Evolutionary conservation across 495 filamentous ascomycete genomes (phyloP).

Genomic region (Recurvomyces mirabilis): DNA sequence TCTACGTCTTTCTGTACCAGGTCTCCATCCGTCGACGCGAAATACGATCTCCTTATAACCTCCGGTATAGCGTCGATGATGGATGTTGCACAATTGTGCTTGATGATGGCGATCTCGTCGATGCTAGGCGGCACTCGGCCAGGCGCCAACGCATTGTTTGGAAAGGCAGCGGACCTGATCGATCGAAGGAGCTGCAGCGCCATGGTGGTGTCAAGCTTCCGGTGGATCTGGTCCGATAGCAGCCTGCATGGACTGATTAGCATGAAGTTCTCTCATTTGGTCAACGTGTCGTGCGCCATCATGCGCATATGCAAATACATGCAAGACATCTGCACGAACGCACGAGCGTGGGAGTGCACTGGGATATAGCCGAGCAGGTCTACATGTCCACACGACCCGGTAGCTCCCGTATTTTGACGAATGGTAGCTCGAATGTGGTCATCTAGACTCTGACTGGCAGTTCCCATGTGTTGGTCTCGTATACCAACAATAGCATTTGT

Average conservation of each 20-base stretch:
- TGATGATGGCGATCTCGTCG: constrained; percentile 40
- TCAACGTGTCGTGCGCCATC: too few relatives aligned
- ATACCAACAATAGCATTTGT: too few relatives aligned
- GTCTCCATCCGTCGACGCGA: constrained; percentile 37
- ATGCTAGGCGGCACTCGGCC: constrained; percentile 28
- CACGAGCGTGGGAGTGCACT: too few relatives aligned
- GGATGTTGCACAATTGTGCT: constrained; percentile 43
- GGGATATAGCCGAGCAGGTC: too few relatives aligned
- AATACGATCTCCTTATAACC: constrained; percentile 37
- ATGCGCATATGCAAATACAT: too few relatives aligned
- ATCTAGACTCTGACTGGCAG: too few relatives aligned
- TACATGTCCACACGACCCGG: too few relatives aligned
- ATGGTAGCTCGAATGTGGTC: too few relatives aligned
- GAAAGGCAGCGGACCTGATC: constrained; percentile 64
- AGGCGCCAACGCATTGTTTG: constrained; percentile 53
- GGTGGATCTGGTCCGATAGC: constrained; percentile 22
- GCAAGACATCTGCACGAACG: too few relatives aligned
- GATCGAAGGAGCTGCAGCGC: constrained; percentile 64
- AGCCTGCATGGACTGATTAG: constrained; percentile 11
- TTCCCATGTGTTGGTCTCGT: too few relatives aligned
- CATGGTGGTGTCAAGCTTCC: constrained; percentile 52
- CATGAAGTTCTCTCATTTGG: too few relatives aligned
- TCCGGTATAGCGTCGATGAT: constrained; percentile 43
- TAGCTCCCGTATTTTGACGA: too few relatives aligned
- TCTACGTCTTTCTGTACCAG: constrained; percentile 29